phyloP scores from a whole-genome alignment of 208 protist species.

The Acanthamoeba sp. region DNA sequence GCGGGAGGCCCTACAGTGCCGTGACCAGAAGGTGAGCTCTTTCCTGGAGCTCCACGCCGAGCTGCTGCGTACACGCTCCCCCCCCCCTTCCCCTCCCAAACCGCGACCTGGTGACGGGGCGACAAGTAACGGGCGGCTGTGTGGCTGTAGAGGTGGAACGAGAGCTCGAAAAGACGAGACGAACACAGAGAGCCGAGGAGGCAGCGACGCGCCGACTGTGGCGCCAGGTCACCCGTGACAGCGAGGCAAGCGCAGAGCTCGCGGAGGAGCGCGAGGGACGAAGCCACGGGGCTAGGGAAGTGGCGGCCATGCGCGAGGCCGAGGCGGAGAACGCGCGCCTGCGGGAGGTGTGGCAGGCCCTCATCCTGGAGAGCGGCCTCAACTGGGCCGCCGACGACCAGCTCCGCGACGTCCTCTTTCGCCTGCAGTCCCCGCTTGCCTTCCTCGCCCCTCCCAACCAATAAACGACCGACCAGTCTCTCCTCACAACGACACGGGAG shows the following conservation, averaged over 20 bases:
- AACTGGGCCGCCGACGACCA: slow-evolving; percentile 22
- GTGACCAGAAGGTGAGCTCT: slow-evolving; percentile 2
- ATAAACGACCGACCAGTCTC: too few relatives aligned
- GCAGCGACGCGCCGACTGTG: not conserved
- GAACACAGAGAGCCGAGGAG: not conserved
- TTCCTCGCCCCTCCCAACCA: not conserved
- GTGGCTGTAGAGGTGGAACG: not conserved
- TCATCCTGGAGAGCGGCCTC: not conserved
- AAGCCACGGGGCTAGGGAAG: not conserved
- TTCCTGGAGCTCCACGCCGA: not conserved
- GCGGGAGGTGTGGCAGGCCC: not conserved
- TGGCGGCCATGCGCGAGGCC: not conserved
- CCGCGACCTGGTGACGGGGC: not conserved
- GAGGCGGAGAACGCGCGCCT: not conserved
- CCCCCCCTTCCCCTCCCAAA: too few relatives aligned
- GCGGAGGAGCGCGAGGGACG: not conserved
- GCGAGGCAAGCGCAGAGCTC: not conserved
- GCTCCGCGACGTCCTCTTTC: not conserved
- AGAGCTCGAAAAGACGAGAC: not conserved
- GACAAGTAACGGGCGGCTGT: not conserved
- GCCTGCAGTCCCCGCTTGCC: not conserved
- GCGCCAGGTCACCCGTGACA: not conserved
- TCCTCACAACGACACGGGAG: too few relatives aligned
- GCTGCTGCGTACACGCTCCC: not conserved
- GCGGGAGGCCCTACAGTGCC: not conserved